Evolutionary conservation across 2,329 filamentous ascomycete genomes (phyloP).

Genomic region (Leptodontidium sp.): DNA sequence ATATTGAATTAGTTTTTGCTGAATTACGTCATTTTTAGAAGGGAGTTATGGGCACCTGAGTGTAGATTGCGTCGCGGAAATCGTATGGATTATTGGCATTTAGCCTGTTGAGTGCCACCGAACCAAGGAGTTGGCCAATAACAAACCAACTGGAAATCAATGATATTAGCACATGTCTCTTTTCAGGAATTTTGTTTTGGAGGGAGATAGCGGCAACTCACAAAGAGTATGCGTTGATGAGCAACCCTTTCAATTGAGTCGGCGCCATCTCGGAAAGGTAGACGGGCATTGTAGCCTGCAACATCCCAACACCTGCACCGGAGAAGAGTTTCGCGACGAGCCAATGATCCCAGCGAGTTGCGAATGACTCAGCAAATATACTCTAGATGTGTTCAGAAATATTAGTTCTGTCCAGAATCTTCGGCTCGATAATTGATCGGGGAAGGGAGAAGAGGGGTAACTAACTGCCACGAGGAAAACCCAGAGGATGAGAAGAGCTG

Average conservation of each 20-base stretch:
- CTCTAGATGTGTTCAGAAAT: constrained; percentile 20
- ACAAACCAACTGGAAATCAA: constrained; percentile 50
- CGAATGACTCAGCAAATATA: constrained; percentile 35
- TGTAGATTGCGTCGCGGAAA: constrained; percentile 53
- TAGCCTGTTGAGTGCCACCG: constrained; percentile 51
- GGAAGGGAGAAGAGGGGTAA: neutral
- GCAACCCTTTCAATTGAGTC: constrained; percentile 34
- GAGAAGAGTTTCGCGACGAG: constrained; percentile 38
- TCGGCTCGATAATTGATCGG: neutral
- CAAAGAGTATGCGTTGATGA: constrained; percentile 35
- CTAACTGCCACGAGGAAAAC: constrained; percentile 42
- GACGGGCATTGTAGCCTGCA: constrained; percentile 38
- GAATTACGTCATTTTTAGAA: neutral
- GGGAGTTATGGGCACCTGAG: constrained; percentile 45
- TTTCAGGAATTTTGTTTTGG: neutral
- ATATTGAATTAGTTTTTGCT: constrained; percentile 5
- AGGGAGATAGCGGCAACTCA: constrained; percentile 21
- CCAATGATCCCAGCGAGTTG: constrained; percentile 34
- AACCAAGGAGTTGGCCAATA: constrained; percentile 53
- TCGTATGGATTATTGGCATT: constrained; percentile 46
- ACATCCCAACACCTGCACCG: constrained; percentile 36
- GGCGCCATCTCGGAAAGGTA: constrained; percentile 39
- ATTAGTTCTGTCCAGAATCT: neutral
- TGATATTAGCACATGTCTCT: constrained; percentile 13
- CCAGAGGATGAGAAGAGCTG: constrained; percentile 47